phyloP scores from a whole-genome alignment of 768 basidiomycete species.

The Tubosaeta sp. region DNA sequence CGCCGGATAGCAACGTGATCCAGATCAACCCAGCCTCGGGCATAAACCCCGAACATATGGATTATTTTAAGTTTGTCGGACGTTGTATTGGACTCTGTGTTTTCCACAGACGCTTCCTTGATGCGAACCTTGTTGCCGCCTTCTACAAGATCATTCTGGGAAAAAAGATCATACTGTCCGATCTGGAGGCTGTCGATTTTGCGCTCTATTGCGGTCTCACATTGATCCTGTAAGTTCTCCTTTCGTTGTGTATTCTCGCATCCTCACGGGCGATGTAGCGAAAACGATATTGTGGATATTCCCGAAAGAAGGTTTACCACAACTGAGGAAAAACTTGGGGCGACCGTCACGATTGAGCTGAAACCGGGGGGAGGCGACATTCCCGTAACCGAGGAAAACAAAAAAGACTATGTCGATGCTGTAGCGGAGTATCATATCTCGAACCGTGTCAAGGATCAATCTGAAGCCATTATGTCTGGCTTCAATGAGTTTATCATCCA shows the following conservation, averaged over 20 bases:
- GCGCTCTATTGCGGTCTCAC: constrained; percentile 92
- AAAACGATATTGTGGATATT: constrained; percentile 96
- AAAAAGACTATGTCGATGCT: constrained; percentile 94
- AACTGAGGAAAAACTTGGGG: constrained; percentile 95
- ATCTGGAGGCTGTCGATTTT: constrained; percentile 94
- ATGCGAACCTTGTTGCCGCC: constrained; percentile 98
- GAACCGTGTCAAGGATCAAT: constrained; percentile 96
- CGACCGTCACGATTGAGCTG: constrained; percentile 95
- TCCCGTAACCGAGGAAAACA: constrained; percentile 95
- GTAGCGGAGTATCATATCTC: constrained; percentile 98
- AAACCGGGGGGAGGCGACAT: constrained; percentile 84
- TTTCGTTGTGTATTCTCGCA: background rate
- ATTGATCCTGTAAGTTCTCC: constrained; percentile 90
- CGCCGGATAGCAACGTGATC: constrained; percentile 98
- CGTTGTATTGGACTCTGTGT: constrained; percentile 93
- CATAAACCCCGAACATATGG: constrained; percentile 97
- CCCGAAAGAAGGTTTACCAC: constrained; percentile 98
- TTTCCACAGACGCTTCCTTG: constrained; percentile 98
- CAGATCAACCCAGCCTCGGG: constrained; percentile 99
- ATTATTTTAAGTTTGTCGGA: constrained; percentile 99
- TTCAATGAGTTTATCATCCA: constrained; percentile 99
- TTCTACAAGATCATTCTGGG: constrained; percentile 99
- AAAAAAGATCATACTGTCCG: constrained; percentile 92
- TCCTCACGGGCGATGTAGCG: constrained; percentile 42
- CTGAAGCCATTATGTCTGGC: constrained; percentile 99